Percentiles rank a stretch among this genome's conserved stretches.
phyloP scores from a whole-genome alignment of 2,329 filamentous ascomycete genomes.

The Fusarium tupiense region DNA sequence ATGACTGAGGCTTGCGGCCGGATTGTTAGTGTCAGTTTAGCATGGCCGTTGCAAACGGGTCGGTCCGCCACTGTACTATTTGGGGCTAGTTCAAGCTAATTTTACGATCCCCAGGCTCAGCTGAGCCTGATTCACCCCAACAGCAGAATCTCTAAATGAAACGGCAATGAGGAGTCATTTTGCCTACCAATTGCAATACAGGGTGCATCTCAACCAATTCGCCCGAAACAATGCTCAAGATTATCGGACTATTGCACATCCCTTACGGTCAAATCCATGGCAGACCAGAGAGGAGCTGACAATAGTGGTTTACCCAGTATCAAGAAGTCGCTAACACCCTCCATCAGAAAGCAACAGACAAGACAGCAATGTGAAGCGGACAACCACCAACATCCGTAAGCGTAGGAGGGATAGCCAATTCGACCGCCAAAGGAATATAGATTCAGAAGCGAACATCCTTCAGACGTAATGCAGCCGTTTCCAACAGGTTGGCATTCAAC shows the following conservation, averaged over 20 bases:
- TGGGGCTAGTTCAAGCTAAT: background rate
- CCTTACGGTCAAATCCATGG: background rate
- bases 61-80: background rate
- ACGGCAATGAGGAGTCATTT: background rate
- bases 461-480: background rate
- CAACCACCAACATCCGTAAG: background rate
- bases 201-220: background rate
- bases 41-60: background rate
- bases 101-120: background rate
- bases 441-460: background rate
- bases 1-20: background rate
- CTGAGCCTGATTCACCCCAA: background rate
- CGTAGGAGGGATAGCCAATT: background rate
- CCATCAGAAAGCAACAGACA: background rate
- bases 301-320: background rate
- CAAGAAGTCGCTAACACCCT: accelerated
- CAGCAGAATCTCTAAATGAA: background rate
- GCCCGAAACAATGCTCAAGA: background rate
- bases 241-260: background rate
- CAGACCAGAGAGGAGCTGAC: background rate
- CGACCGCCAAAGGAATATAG: accelerated
- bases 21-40: background rate
- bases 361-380: background rate
- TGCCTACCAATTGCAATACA: accelerated
- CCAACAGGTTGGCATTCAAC: background rate